Conservation (phyloP, 169 alveolate species). For the Babesia gibsoni region DNA sequence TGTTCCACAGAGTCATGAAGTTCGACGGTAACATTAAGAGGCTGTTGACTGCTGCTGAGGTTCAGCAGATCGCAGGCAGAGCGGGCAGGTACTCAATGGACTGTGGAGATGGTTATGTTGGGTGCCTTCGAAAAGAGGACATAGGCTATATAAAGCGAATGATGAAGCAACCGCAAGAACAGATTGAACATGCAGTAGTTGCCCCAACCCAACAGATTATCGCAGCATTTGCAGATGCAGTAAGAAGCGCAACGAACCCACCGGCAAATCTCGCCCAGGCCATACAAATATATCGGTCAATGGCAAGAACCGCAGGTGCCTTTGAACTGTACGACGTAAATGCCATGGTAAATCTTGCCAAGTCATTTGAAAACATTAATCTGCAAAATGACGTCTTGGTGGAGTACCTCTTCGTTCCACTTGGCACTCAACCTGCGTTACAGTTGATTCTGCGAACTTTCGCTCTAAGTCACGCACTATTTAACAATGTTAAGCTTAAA, state of each 20-base stretch:
- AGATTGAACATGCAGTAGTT: slow-evolving; percentile 32
- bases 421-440: slow-evolving; percentile 38
- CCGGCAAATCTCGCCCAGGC: slow-evolving; percentile 23
- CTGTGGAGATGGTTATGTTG: slow-evolving; percentile 35
- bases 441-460: slow-evolving; percentile 35
- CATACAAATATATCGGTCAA: slow-evolving; percentile 5
- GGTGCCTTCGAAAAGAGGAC: slow-evolving; percentile 32
- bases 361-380: slow-evolving; percentile 7
- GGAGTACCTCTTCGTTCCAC: slow-evolving; percentile 56
- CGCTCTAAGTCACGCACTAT: slow-evolving; percentile 56
- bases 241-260: slow-evolving; percentile 23
- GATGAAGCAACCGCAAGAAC: slow-evolving; percentile 11
- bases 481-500: slow-evolving; percentile 24
- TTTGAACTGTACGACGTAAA: slow-evolving; percentile 27
- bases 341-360: slow-evolving; percentile 25
- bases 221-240: slow-evolving; percentile 27
- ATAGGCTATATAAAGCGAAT: slow-evolving; percentile 6
- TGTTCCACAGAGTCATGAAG: slow-evolving; percentile 80
- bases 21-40: slow-evolving; percentile 69
- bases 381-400: slow-evolving; percentile 17
- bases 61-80: slow-evolving; percentile 89
- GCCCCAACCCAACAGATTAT: slow-evolving; percentile 30
- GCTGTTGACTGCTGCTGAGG: slow-evolving; percentile 69
- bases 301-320: slow-evolving; percentile 14
- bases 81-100: slow-evolving; percentile 85